Evolutionary conservation across 2,329 filamentous ascomycete genomes (phyloP), one percentile per base, ranked within the genome.

Genomic region (Emmonsia crescens): DNA sequence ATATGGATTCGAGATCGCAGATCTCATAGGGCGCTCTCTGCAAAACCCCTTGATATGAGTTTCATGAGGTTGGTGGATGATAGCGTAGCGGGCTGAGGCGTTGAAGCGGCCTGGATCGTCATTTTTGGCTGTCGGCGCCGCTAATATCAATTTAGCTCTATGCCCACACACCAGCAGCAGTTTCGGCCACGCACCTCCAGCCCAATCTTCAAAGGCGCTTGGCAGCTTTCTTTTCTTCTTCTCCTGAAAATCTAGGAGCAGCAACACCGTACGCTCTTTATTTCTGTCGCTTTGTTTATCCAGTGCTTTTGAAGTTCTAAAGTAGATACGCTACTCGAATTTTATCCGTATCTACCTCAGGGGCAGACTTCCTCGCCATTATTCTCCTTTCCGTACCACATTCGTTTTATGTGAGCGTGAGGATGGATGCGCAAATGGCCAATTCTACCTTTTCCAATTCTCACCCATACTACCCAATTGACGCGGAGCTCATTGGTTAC

Each of bases 391-490:
- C 33, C 51, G n/a, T 36, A 2, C 51, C 57, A 21, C 29, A 56
- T 38, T 38, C 48, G 21, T 48, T 58, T 44, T n/a, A 12, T 38
- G 54, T 36, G 16, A 42, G 3, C 27, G 24, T 4, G 10, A 21
- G 16, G 33, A 60, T 31, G 36, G 24, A 24, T 24, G 24, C 42
- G 59, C 62, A 56, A 12, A 67, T 65, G 65, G 48, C 51, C 40
- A 63, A 64, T 46, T 61, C 61, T 9, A 60, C 56, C 19, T 19
- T 60, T 2, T 21, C 57, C 38, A 52, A 63, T 21, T 64, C 71
- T n/a, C 87, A 91, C 71, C 87, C 88, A 0, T 92, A 89, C 76
- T 91, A 88, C 69, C 89, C 89, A 5, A 70, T 85, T 27, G 82
- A 84, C 60, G 81, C 84, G 44, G 75, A 78, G 21, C 82, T 93